These are phyloP conservation scores for Zymoseptoria tritici DNA, from an alignment of 2,329 filamentous ascomycete genomes.

Conservation along the genomic window DNA sequence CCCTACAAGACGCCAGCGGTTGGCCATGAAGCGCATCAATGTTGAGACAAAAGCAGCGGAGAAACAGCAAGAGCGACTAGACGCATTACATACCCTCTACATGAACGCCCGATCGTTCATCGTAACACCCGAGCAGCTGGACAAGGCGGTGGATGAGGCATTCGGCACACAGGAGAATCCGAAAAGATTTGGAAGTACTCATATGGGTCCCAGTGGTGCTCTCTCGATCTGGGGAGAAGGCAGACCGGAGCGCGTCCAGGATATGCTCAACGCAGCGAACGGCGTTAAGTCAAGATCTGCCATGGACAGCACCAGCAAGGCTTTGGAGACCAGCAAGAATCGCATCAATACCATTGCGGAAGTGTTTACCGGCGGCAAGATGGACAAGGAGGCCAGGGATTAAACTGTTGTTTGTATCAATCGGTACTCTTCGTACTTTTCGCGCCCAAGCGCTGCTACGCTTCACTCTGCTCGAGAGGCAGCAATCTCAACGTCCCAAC, in stretches of 20 bases:
- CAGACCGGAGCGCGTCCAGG: conserved; percentile 42
- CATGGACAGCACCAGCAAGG: conserved; percentile 28
- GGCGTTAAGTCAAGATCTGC: conserved; percentile 28
- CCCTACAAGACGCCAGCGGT: conserved; percentile 52
- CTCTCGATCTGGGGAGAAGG: conserved; percentile 45
- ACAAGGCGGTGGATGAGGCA: conserved; percentile 62
- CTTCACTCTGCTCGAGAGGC: neutral
- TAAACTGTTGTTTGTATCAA: neutral
- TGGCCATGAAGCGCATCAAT: conserved; percentile 33
- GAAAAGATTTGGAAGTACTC: conserved; percentile 30
- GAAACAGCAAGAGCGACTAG: conserved; percentile 33
- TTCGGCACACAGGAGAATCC: conserved; percentile 56
- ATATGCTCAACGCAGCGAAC: conserved; percentile 37
- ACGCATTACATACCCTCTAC: conserved; percentile 79
- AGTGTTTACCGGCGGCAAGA: conserved; percentile 60
- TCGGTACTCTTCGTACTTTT: neutral
- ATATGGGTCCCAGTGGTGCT: conserved; percentile 3
- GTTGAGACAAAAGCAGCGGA: conserved; percentile 13
- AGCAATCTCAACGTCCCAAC: neutral
- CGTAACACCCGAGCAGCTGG: conserved; percentile 68
- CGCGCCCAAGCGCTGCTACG: neutral
- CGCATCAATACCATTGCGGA: conserved; percentile 59
- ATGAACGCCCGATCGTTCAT: conserved; percentile 85
- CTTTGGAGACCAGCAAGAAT: conserved; percentile 44
- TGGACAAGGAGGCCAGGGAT: conserved; percentile 26